phyloP scores from a whole-genome alignment of 2,329 filamentous ascomycete species.

The Clathrospora elynae region DNA sequence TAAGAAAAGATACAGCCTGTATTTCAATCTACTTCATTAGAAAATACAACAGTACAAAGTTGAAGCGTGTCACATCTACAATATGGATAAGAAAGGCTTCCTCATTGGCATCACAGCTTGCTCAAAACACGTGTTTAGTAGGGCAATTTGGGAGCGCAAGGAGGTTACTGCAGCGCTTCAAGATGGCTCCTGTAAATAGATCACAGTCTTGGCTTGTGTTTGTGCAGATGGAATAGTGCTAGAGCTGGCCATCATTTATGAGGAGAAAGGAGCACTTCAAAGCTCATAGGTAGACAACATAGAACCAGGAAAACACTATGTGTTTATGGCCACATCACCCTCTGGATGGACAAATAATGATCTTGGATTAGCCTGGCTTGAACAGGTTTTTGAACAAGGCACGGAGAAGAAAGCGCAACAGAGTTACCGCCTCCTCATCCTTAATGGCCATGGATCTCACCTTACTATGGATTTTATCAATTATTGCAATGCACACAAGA shows the following conservation, averaged over 20 bases:
- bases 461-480: neutral
- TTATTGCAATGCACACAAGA: neutral
- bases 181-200: conserved; percentile 11
- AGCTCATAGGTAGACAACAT: conserved; percentile 2
- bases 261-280: neutral
- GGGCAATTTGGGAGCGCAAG: neutral
- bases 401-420: too few species aligned
- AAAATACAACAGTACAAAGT: conserved; percentile 16
- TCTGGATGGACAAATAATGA: neutral
- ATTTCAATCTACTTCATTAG: conserved; percentile 11
- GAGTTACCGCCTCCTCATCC: neutral
- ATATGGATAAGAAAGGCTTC: conserved; percentile 20
- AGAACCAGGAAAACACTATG: neutral
- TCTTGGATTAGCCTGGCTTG: neutral
- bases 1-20: conserved; percentile 6
- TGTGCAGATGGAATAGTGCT: conserved; percentile 15
- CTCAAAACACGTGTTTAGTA: conserved; percentile 16
- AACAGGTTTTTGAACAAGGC: neutral
- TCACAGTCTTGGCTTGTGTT: conserved; percentile 15
- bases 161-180: conserved; percentile 3
- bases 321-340: neutral
- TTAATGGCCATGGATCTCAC: too few species aligned
- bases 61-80: conserved; percentile 8
- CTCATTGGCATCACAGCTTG: conserved; percentile 5
- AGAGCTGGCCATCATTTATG: conserved; percentile 13